Base-by-base conservation (phyloP, 2,329 filamentous ascomycete genomes). In the Endoconidiophora polonica region DNA sequence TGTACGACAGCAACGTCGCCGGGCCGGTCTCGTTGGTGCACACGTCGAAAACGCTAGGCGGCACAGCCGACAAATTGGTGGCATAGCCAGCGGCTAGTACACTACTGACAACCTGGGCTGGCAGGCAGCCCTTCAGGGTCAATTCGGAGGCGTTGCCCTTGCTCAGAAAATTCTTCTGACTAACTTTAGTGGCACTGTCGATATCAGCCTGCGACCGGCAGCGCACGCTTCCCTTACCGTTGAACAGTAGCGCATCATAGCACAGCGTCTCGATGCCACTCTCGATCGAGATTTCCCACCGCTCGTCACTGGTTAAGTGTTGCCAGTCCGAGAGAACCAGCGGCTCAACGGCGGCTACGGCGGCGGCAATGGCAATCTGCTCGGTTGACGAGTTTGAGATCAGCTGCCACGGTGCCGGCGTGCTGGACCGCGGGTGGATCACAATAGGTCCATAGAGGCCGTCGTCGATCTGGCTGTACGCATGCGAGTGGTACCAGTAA, bases 401-500 rank as follows among this genome's bases (percentile, higher is more conserved):
- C 14, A 71, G 57, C 36, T 64, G 58, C 54, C 75, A 79, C 0
- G 76, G 76, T 42, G 62, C 66, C 1, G 58, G 54, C 3, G 61
- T 58, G 6, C 46, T 36, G 12, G 52, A 42, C 39, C 24, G 56
- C 14, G 68, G 65, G 39, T 65, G 64, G 16, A 80, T 72, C 7
- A 72, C 57, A 1, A 81, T 70, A 2, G 75, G 61, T 0, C 76
- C 77, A 46, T 71, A 75, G 9, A 77, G 61, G 0, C 78, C 78
- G 55, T 81, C 77, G 52, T 76, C 70, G 12, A 80, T 65, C 54
- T 78, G 75, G 1, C 68, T 68, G 1, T 64, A 62, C 22, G 66
- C 65, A 56, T 81, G 77, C 0, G 73, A 68, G 60, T 80, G 77
- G 55, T 80, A 81, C 66, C 72, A 79, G 60, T 74, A 77, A 40